Evolutionary conservation across 306 rosid genomes (phyloP).

Genomic region (Fagus crenata): DNA sequence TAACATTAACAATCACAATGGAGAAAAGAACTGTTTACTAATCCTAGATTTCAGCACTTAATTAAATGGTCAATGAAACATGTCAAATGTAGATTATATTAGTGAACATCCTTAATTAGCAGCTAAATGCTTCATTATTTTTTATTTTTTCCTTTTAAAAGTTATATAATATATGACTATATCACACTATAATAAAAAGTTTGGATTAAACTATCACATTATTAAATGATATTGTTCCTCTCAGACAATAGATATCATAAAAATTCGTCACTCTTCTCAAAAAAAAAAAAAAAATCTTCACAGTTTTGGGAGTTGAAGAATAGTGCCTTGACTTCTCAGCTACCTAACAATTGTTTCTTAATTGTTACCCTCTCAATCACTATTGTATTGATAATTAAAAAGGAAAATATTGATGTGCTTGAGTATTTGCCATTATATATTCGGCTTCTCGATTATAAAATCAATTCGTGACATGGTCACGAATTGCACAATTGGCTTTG

Average conservation of each 20-base stretch:
- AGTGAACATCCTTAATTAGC: not conserved
- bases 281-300: not conserved
- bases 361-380: not conserved
- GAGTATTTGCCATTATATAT: no score
- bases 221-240: not conserved
- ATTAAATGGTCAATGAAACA: slow-evolving; percentile 5
- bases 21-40: no score
- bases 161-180: not conserved
- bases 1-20: not conserved
- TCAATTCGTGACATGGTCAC: slow-evolving; percentile 2
- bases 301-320: not conserved
- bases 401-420: not conserved
- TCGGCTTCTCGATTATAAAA: no score
- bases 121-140: no score
- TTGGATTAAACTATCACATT: not conserved
- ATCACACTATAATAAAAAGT: not conserved
- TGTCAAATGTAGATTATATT: not conserved
- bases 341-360: not conserved
- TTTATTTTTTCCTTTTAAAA: no score
- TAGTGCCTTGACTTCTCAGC: not conserved
- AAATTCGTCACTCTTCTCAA: not conserved
- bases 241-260: not conserved
- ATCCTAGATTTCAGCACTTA: not conserved
- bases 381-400: not conserved
- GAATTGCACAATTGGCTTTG: not conserved